Base-by-base conservation (phyloP, 1,139 yeast species). In the Blastobotrys apis region DNA sequence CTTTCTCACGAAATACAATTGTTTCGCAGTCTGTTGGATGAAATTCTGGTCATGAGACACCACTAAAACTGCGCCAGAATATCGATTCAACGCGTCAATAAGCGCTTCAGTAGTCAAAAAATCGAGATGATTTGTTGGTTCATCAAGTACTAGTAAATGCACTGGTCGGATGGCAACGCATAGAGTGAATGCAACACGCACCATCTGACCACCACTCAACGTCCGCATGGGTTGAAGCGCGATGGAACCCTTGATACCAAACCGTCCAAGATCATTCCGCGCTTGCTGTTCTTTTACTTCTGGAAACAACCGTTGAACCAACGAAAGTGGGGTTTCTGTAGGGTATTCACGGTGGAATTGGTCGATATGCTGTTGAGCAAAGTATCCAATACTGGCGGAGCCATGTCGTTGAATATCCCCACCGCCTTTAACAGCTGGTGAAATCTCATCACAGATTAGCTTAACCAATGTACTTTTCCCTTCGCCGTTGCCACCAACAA, bases 401-500 rank as follows among this genome's bases (percentile, higher is more conserved):
- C 32, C 21, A 17, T 43, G 33, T 10, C 29, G 4, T 19, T 40
- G 35, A 13, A 40, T 30, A 10, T 21, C 6, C 2, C 47, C 47
- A 15, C 9, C n/a, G n/a, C n/a, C n/a, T n/a, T n/a, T n/a, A n/a
- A n/a, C n/a, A 15, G 19, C 25, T n/a, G 47, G 44, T 23, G 9
- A 16, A 2, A 44, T 10, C 29, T 36, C 39, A 12, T 21, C 33
- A 13, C 20, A 33, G 5, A 44, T 26, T 9, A 44, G 25, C 17
- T 36, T 35, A 5, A 44, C 27, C 60, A 92, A 73, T 13, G 98
- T 92, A 15, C 97, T 87, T 67, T 92, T 92, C 72, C 98, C 98
- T 48, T 97, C 96, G 75, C 98, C 98, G 65, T 92, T 92, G 69
- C 97, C 80, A 61, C 98, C 98, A 73, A 97, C 88, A 52, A 92